Conservation (phyloP, 768 basidiomycete genomes). For the Steccherinum ochraceum region DNA sequence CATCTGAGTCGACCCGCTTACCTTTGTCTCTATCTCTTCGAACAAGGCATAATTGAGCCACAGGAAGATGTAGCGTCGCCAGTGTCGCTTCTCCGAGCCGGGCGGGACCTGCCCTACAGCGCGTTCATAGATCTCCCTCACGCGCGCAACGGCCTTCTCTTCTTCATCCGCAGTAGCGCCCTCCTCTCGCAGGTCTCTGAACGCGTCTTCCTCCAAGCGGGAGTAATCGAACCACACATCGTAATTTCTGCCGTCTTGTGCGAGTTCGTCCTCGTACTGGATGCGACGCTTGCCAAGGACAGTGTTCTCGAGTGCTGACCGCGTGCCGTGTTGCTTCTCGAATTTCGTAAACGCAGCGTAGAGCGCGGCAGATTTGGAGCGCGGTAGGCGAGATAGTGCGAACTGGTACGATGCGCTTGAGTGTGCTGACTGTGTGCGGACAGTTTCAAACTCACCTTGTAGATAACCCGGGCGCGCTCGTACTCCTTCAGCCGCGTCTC, state of each 20-base stretch:
- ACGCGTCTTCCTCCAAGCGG: constrained; percentile 86
- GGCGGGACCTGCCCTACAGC: constrained; percentile 96
- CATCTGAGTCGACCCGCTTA: constrained; percentile 22
- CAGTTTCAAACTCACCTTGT: constrained; percentile 82
- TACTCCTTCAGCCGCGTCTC: constrained; percentile 94
- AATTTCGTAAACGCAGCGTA: constrained; percentile 96
- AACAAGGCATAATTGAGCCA: constrained; percentile 97
- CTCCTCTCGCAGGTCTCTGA: constrained; percentile 66
- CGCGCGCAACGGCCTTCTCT: constrained; percentile 52
- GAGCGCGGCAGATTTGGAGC: constrained; percentile 82
- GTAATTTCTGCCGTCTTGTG: constrained; percentile 90
- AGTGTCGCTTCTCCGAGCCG: constrained; percentile 86
- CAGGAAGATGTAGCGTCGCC: constrained; percentile 85
- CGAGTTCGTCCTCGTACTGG: constrained; percentile 94
- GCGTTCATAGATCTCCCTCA: constrained; percentile 92
- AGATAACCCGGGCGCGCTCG: constrained; percentile 94
- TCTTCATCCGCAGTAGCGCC: constrained; percentile 69
- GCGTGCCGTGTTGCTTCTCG: constrained; percentile 95
- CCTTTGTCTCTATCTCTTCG: constrained; percentile 94
- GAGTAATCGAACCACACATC: constrained; percentile 99
- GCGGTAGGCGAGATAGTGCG: constrained; percentile 86
- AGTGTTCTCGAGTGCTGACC: constrained; percentile 83
- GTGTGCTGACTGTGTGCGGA: background rate
- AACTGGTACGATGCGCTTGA: too few relatives aligned
- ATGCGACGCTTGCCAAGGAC: constrained; percentile 97